Percentiles rank a stretch among this genome's conserved stretches.
Conservation (phyloP, 2,329 filamentous ascomycete genomes). For the Stemphylium vesicarium region DNA sequence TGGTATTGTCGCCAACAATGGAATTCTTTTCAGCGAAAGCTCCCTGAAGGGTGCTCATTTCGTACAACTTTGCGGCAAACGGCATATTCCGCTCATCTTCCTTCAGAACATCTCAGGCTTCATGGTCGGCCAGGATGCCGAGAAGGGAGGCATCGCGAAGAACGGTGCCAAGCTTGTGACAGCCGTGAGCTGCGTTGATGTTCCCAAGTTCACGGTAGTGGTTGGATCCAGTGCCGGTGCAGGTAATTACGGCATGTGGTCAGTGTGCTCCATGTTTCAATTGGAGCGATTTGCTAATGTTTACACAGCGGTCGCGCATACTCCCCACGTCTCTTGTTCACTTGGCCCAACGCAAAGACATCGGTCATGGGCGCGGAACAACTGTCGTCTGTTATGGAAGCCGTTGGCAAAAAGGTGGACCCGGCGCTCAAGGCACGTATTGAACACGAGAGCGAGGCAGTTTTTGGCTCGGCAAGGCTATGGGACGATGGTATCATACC, state of each 20-base stretch:
- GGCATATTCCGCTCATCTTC: conserved; percentile 88
- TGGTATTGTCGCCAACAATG: conserved; percentile 94
- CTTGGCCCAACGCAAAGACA: conserved; percentile 97
- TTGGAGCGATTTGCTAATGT: neutral
- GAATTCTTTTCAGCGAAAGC: conserved; percentile 88
- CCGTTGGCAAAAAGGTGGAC: conserved; percentile 84
- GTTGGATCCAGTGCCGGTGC: conserved; percentile 93
- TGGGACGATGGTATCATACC: conserved; percentile 72
- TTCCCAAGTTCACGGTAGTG: conserved; percentile 96
- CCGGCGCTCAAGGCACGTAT: conserved; percentile 82
- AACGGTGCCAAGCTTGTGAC: conserved; percentile 97
- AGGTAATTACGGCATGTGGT: conserved; percentile 98
- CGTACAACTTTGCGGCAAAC: conserved; percentile 90
- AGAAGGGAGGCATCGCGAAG: conserved; percentile 95
- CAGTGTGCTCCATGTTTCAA: conserved; percentile 38
- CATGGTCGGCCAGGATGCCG: conserved; percentile 94
- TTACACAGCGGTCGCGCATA: conserved; percentile 78
- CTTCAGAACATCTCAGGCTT: conserved; percentile 97
- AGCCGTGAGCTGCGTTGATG: conserved; percentile 89
- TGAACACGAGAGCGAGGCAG: conserved; percentile 86
- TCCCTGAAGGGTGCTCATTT: conserved; percentile 96
- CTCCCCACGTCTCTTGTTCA: conserved; percentile 88
- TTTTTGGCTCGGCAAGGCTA: conserved; percentile 84
- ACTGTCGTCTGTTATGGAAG: conserved; percentile 90
- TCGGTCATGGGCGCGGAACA: conserved; percentile 97